Evolutionary conservation across 352 stramenopile species (phyloP).

Genomic region (Phytophthora macrochlamydospora): DNA sequence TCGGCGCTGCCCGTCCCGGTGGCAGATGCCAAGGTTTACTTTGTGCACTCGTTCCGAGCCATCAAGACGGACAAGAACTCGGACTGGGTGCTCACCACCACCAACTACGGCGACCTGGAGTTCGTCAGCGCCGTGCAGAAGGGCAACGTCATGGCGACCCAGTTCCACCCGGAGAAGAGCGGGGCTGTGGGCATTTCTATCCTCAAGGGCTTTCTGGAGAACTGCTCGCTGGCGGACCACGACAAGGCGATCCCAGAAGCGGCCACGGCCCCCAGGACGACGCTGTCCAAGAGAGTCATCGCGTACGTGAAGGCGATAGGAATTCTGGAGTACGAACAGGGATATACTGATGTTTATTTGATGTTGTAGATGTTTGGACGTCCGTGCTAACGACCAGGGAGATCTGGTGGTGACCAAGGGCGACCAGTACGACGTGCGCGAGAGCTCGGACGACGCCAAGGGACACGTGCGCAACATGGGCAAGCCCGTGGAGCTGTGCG

Average conservation of each 20-base stretch:
- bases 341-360: constrained; percentile 10
- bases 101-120: constrained; percentile 92
- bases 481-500: constrained; percentile 95
- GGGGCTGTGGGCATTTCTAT: constrained; percentile 92
- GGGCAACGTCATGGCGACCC: constrained; percentile 96
- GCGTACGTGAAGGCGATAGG: constrained; percentile 55
- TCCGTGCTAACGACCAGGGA: constrained; percentile 95
- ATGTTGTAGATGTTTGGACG: constrained; percentile 92
- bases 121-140: constrained; percentile 96
- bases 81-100: constrained; percentile 95
- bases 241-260: constrained; percentile 45
- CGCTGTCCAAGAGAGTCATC: constrained; percentile 95
- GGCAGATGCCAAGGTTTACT: constrained; percentile 90
- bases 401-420: constrained; percentile 99
- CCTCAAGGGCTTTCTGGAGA: constrained; percentile 94
- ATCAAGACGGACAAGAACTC: constrained; percentile 73
- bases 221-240: constrained; percentile 47
- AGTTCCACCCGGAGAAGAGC: constrained; percentile 99
- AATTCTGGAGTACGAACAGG: not conserved
- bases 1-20: constrained; percentile 40
- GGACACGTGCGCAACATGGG: constrained; percentile 97
- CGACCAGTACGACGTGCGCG: constrained; percentile 98
- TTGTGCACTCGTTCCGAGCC: constrained; percentile 97
- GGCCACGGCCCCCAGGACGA: constrained; percentile 49
- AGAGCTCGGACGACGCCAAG: constrained; percentile 66